Conservation (phyloP, 805 yeast species). For the Yarrowia deformans region DNA sequence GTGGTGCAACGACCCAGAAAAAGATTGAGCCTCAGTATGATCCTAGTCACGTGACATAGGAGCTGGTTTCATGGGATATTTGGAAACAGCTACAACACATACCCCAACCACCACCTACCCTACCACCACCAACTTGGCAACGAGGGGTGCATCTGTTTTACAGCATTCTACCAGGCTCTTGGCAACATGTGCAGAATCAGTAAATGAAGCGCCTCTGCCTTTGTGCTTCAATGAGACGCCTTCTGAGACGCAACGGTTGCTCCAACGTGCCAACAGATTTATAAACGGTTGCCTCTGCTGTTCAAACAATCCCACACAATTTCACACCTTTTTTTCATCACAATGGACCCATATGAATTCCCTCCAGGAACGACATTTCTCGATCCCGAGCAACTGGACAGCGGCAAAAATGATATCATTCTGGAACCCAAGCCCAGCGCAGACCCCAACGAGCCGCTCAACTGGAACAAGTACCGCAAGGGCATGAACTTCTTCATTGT, state of each 20-base stretch:
- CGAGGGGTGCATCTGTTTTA: neutral
- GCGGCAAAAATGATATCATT: conserved; percentile 29
- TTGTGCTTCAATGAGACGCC: too few relatives aligned
- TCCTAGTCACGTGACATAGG: too few relatives aligned
- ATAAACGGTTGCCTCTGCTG: neutral
- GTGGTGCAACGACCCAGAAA: too few relatives aligned
- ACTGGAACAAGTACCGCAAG: conserved; percentile 40
- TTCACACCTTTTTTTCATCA: neutral
- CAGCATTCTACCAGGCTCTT: neutral
- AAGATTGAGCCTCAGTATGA: too few relatives aligned
- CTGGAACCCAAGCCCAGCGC: conserved; percentile 31
- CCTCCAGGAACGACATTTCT: conserved; percentile 37
- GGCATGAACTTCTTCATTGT: conserved; percentile 37
- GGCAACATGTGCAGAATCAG: conserved; percentile 2
- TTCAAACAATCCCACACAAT: neutral
- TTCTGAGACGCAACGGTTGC: neutral
- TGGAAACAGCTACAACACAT: too few relatives aligned
- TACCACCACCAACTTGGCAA: too few relatives aligned
- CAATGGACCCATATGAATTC: conserved; percentile 28
- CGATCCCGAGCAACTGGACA: conserved; percentile 32
- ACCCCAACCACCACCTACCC: too few relatives aligned
- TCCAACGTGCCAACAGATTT: neutral
- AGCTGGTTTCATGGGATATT: too few relatives aligned
- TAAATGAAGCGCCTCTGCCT: neutral
- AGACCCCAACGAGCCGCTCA: conserved; percentile 42